A percentile compares a stretch with the other conserved stretches of the same genome.
Conservation (phyloP, 1,284 basidiomycete species). For the Sanghuangporus baumii region DNA sequence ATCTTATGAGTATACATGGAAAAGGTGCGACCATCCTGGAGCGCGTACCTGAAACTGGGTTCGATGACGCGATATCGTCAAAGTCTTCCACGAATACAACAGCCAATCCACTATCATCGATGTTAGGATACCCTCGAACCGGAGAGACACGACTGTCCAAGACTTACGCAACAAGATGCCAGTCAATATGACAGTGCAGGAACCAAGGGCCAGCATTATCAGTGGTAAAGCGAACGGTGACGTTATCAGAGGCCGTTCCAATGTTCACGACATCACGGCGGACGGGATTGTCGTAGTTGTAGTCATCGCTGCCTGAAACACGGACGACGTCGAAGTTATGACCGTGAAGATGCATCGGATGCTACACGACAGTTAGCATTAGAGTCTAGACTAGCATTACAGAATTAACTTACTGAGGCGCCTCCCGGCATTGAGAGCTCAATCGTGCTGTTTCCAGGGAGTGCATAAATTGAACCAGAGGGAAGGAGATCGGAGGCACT, state of each 20-base stretch:
- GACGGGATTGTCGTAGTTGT: constrained; percentile 34
- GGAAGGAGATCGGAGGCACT: constrained; percentile 40
- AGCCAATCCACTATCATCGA: constrained; percentile 35
- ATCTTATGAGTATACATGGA: background rate
- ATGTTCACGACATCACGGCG: constrained; percentile 33
- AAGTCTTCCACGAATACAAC: constrained; percentile 37
- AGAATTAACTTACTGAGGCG: constrained; percentile 23
- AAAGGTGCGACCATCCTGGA: too few relatives aligned
- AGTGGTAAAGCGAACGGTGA: constrained; percentile 33
- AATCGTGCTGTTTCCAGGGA: constrained; percentile 41
- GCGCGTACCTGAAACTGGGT: constrained; percentile 23
- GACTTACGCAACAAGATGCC: constrained; percentile 35
- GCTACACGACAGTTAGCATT: constrained; percentile 19
- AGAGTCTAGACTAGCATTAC: background rate
- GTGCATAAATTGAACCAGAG: constrained; percentile 35
- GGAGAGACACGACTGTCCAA: constrained; percentile 30
- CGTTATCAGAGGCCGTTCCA: constrained; percentile 24
- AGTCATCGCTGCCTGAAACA: constrained; percentile 26
- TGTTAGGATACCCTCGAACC: constrained; percentile 24
- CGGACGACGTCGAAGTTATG: constrained; percentile 32
- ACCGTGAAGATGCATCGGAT: constrained; percentile 34
- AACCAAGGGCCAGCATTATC: constrained; percentile 47
- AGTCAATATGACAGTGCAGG: constrained; percentile 43
- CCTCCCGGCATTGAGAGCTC: constrained; percentile 38
- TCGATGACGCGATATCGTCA: constrained; percentile 20